A percentile compares a stretch with the other conserved stretches of the same genome.
These are phyloP conservation scores for Sporothrix schenckii DNA, from an alignment of 2,329 filamentous ascomycete genomes.

Conservation along the genomic window DNA sequence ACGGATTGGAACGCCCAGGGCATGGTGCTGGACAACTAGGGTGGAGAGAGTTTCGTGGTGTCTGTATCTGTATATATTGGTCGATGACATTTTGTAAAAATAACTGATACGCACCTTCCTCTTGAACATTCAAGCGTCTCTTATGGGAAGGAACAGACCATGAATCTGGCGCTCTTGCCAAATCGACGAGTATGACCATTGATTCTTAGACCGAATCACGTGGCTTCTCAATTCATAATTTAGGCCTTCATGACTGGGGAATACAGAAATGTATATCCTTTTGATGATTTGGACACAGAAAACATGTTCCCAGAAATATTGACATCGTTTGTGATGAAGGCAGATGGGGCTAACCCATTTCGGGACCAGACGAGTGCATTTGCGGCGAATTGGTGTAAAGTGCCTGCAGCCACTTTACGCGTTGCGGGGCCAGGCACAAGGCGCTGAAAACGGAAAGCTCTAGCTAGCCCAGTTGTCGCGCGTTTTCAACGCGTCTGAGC, in stretches of 20 bases:
- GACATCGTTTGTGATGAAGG: neutral
- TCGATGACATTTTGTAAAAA: neutral
- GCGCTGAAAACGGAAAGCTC: constrained; percentile 6
- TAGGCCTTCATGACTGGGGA: neutral
- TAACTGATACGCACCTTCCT: neutral
- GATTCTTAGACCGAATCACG: neutral
- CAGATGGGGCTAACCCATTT: neutral
- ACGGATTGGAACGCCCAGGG: constrained; percentile 5
- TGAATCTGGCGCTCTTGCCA: neutral
- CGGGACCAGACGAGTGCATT: constrained; percentile 1
- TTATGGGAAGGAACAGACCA: neutral
- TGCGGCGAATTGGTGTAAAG: neutral
- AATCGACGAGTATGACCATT: too few species aligned
- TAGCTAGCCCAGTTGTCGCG: neutral
- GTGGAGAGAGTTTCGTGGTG: neutral
- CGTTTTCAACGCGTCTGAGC: constrained; percentile 23
- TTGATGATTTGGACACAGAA: too few species aligned
- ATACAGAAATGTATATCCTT: too few species aligned
- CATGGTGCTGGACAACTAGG: neutral
- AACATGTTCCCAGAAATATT: too few species aligned
- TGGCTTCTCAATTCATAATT: neutral
- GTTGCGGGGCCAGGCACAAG: constrained; percentile 26
- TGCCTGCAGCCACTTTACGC: constrained; percentile 37
- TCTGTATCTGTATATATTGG: neutral
- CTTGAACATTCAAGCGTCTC: neutral